Percentiles rank a stretch among this genome's conserved stretches.
Conservation (phyloP, 139 green algal genomes). For the Picochlorum sp. region DNA sequence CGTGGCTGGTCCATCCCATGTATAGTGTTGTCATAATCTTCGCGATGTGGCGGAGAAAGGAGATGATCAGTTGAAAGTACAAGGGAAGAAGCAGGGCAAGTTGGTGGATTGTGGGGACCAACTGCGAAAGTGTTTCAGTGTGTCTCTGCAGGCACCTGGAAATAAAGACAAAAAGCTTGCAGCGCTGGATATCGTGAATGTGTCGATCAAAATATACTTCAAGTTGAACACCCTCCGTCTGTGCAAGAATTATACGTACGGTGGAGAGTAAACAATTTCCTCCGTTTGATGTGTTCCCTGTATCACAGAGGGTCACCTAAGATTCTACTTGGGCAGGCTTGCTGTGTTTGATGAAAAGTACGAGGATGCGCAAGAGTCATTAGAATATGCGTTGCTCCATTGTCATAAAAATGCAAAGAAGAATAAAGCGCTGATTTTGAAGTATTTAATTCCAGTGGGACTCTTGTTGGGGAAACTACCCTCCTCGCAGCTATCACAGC, state of each 20-base stretch:
- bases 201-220: conserved; percentile 73
- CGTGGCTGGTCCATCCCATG: conserved; percentile 41
- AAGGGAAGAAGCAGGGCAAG: conserved; percentile 30
- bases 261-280: conserved; percentile 42
- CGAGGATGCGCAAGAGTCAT: conserved; percentile 34
- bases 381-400: conserved; percentile 56
- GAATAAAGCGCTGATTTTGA: conserved; percentile 53
- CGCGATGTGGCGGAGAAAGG: conserved; percentile 28
- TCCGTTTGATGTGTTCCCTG: conserved; percentile 47
- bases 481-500: conserved; percentile 26
- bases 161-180: conserved; percentile 55
- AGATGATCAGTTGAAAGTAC: conserved; percentile 26
- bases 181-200: conserved; percentile 54
- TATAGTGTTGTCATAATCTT: conserved; percentile 38
- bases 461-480: conserved; percentile 55
- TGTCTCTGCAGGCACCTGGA: conserved; percentile 35
- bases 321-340: conserved; percentile 63
- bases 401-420: conserved; percentile 34
- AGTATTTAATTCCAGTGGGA: conserved; percentile 66
- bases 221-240: conserved; percentile 64
- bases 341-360: conserved; percentile 73
- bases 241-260: conserved; percentile 57
- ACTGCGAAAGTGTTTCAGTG: conserved; percentile 55
- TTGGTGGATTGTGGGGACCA: conserved; percentile 47
- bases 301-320: conserved; percentile 55